Percentiles rank a stretch among this genome's conserved stretches.
phyloP scores from a whole-genome alignment of 2,329 filamentous ascomycete species.

The Graphilbum ipis-grandicollis region DNA sequence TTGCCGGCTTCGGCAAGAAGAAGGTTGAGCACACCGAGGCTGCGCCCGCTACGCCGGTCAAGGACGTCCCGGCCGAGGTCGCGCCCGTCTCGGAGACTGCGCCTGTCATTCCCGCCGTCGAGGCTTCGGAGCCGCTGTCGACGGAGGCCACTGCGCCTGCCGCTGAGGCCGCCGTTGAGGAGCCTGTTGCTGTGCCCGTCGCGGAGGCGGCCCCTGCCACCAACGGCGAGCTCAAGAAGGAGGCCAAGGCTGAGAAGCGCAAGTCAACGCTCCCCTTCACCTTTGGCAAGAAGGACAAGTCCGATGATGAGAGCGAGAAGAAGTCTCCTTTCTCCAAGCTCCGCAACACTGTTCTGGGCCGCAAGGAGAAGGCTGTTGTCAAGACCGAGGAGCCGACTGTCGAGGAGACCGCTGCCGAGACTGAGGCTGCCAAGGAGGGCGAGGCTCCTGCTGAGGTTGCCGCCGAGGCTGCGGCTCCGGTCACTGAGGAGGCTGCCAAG shows the following conservation, averaged over 20 bases:
- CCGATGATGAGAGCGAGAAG: slow-evolving; percentile 47
- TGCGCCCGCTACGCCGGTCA: slow-evolving; percentile 21
- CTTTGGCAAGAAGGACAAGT: slow-evolving; percentile 63
- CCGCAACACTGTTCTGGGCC: slow-evolving; percentile 32
- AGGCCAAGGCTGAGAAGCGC: slow-evolving; percentile 60
- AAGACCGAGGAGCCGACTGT: slow-evolving; percentile 12
- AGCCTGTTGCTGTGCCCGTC: slow-evolving; percentile 13
- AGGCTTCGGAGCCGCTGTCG: slow-evolving; percentile 37
- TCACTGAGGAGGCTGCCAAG: slow-evolving; percentile 4
- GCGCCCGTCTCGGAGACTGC: slow-evolving; percentile 31
- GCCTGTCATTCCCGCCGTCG: slow-evolving; percentile 41
- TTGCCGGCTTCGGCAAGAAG: slow-evolving; percentile 40
- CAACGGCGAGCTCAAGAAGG: slow-evolving; percentile 41
- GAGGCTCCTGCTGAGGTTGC: slow-evolving; percentile 18
- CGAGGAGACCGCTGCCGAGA: slow-evolving; percentile 13
- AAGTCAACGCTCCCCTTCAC: slow-evolving; percentile 61
- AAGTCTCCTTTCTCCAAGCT: slow-evolving; percentile 44
- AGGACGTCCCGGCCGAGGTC: slow-evolving; percentile 23
- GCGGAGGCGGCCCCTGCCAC: slow-evolving; percentile 26
- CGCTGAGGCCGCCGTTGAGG: slow-evolving; percentile 4
- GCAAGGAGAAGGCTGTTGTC: slow-evolving; percentile 27
- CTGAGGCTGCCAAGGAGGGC: slow-evolving; percentile 12
- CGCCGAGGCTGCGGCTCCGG: slow-evolving; percentile 18
- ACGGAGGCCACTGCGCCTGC: slow-evolving; percentile 31
- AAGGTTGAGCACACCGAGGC: slow-evolving; percentile 28